Evolutionary conservation across 2,329 filamentous ascomycete species (phyloP).

Genomic region (Cordyceps militaris): DNA sequence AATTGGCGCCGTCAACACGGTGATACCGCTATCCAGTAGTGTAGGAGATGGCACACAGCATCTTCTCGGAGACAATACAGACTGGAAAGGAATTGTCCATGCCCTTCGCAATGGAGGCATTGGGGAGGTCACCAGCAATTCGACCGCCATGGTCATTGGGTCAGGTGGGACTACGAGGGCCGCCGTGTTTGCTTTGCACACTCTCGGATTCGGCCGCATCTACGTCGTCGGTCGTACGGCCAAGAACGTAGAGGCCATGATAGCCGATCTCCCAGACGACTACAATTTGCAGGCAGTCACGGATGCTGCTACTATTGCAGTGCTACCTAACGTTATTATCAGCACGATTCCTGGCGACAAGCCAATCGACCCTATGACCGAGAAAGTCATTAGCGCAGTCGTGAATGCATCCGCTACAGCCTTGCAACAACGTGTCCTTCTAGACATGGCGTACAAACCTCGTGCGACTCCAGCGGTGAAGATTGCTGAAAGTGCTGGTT

Average conservation of each 20-base stretch:
- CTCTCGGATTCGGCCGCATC: slow-evolving; percentile 76
- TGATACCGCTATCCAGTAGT: slow-evolving; percentile 52
- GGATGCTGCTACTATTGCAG: slow-evolving; percentile 38
- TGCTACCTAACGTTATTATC: slow-evolving; percentile 63
- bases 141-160: slow-evolving; percentile 71
- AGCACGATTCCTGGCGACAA: slow-evolving; percentile 87
- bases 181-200: slow-evolving; percentile 79
- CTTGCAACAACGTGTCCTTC: slow-evolving; percentile 51
- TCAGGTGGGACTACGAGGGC: slow-evolving; percentile 88
- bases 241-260: slow-evolving; percentile 60
- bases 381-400: slow-evolving; percentile 52
- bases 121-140: slow-evolving; percentile 28
- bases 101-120: slow-evolving; percentile 66
- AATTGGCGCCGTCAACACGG: slow-evolving; percentile 93
- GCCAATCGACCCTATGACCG: slow-evolving; percentile 67
- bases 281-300: slow-evolving; percentile 65
- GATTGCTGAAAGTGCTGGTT: slow-evolving; percentile 64
- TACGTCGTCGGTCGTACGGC: slow-evolving; percentile 77
- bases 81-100: slow-evolving; percentile 87
- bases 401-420: slow-evolving; percentile 33
- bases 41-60: slow-evolving; percentile 37
- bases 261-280: slow-evolving; percentile 62
- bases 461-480: slow-evolving; percentile 76
- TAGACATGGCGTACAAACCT: slow-evolving; percentile 98
- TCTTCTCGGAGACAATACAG: slow-evolving; percentile 85